Evolutionary conservation across 768 basidiomycete species (phyloP), one percentile per base, ranked within the genome.

Genomic region (Boletus huronensis): DNA sequence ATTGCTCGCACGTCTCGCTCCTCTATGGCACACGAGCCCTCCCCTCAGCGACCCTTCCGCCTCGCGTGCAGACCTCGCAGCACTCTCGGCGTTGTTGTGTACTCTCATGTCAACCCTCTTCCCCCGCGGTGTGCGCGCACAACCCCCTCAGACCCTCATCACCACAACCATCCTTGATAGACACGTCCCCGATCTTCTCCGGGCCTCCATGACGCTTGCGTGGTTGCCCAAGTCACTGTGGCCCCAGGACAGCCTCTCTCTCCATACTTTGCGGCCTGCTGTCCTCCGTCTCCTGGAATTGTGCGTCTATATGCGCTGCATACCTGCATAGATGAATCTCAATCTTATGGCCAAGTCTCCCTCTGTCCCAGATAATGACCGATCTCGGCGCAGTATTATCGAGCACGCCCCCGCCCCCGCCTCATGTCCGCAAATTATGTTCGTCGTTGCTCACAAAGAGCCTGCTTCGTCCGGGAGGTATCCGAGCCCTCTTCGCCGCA

Each of bases 371-470:
- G 64, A 75, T 81, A 26, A 88, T 93, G 57, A 69, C 79, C 39
- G 79, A 85, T 10, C 76, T 91, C 6, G 87, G 87, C 5, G 64
- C 72, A 26, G 76, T 87, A n/a, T 61, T 90, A 29, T 77, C 84
- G 3, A 69, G 71, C 43, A 53, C 63, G 10, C 66, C 74, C 11
- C 65, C 72, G 2, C 74, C 75, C 1, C 75, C 81, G 5, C 53
- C 69, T 16, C 81, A 89, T 62, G 78, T 82, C 32, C 78, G 79
- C 38, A 86, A 78, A 62, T 61, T 82, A 29, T 88, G 83, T 58
- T 74, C 80, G 0, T 75, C 76, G n/a, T 72, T 90, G 31, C 79
- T 93, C 25, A 85, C 83, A 59, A 77, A 79, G 53, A 89, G 91
- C 64, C 70, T 93, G 10, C 70, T 89, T 21, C 82, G 88, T 21